These are phyloP conservation scores for Pseudotsuga menziesii DNA, from an alignment of 75 land plant species.

Conservation along the genomic window DNA sequence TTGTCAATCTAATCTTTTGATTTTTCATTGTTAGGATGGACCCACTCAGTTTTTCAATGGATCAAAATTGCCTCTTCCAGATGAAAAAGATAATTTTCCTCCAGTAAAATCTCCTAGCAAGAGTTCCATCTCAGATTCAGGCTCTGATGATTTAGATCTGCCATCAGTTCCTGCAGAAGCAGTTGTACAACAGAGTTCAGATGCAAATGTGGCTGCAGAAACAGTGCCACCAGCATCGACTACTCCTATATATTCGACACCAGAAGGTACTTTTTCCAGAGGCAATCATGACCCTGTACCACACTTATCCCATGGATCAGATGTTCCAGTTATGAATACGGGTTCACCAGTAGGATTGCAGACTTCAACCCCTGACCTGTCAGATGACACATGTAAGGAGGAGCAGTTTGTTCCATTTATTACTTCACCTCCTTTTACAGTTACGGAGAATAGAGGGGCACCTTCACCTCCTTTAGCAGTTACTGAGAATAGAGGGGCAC, in stretches of 20 bases:
- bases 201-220: constrained; percentile 15
- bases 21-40: constrained; percentile 46
- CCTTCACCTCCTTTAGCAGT: constrained; percentile 39
- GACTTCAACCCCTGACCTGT: not conserved
- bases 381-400: constrained; percentile 11
- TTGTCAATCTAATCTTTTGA: not conserved
- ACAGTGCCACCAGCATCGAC: constrained; percentile 4
- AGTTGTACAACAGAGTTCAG: constrained; percentile 12
- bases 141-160: constrained; percentile 36
- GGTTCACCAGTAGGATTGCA: constrained; percentile 9
- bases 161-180: constrained; percentile 49
- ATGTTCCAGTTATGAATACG: constrained; percentile 2
- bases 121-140: constrained; percentile 28
- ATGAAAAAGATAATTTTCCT: constrained; percentile 36
- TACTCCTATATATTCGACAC: not conserved
- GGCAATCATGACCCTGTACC: not conserved
- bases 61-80: constrained; percentile 47
- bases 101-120: constrained; percentile 17
- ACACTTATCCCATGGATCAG: constrained; percentile 8
- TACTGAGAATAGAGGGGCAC: constrained; percentile 21
- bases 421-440: constrained; percentile 18
- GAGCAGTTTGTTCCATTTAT: constrained; percentile 50
- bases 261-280: not conserved
- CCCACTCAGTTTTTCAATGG: constrained; percentile 44
- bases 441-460: not conserved